Evolutionary conservation across 78 protist genomes (phyloP).

Genomic region (Dictyostelium brefeldianum): DNA sequence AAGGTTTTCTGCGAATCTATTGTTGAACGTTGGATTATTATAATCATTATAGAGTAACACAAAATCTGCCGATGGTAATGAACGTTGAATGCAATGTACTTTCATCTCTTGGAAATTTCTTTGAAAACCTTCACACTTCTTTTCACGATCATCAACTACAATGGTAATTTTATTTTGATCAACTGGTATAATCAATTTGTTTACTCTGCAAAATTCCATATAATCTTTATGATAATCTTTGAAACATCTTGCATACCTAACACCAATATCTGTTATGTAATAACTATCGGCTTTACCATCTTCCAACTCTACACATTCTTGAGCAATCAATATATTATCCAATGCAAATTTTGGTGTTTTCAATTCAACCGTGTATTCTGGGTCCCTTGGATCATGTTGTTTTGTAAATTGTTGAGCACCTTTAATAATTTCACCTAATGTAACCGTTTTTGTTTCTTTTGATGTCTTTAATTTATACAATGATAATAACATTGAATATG

Average conservation of each 20-base stretch:
- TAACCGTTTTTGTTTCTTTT: background rate
- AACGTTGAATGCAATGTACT: background rate
- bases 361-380: background rate
- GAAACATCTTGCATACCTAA: background rate
- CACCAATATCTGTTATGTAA: background rate
- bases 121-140: background rate
- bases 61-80: background rate
- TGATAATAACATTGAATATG: background rate
- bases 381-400: background rate
- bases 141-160: background rate
- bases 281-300: background rate
- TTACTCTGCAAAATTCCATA: background rate
- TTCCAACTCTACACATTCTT: background rate
- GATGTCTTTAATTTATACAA: background rate
- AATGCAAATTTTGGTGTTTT: background rate
- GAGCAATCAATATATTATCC: background rate
- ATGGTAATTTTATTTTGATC: background rate
- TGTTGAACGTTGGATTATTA: background rate
- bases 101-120: constrained; percentile 8
- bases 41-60: background rate
- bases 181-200: background rate
- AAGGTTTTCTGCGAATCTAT: background rate
- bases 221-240: constrained; percentile 4
- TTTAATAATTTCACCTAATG: background rate
- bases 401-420: background rate